Evolutionary conservation across 176 grass and related monocot species (phyloP).

Genomic region (Leersia perrieri): DNA sequence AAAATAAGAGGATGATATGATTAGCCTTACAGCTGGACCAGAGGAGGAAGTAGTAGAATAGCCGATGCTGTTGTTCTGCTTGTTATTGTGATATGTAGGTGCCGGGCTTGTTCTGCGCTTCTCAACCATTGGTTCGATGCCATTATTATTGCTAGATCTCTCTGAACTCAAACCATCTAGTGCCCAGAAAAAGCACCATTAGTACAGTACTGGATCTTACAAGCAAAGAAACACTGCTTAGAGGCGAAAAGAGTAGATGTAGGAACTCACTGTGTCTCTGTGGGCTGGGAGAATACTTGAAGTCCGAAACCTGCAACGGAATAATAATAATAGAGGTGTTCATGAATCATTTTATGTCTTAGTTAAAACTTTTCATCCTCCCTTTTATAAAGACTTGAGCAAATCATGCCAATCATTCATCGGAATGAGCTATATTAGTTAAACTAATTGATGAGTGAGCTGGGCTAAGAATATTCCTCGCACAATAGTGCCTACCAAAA

Average conservation of each 20-base stretch:
- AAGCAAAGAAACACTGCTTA: neutral
- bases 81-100: slow-evolving; percentile 32
- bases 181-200: slow-evolving; percentile 23
- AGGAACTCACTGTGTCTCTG: slow-evolving; percentile 50
- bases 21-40: slow-evolving; percentile 46
- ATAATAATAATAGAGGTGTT: neutral
- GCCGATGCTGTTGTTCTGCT: slow-evolving; percentile 21
- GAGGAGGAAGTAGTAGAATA: slow-evolving; percentile 39
- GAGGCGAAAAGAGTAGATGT: neutral
- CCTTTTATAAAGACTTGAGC: neutral
- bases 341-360: neutral
- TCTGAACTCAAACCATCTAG: slow-evolving; percentile 41
- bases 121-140: slow-evolving; percentile 30
- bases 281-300: slow-evolving; percentile 47
- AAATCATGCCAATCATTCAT: neutral
- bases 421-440: slow-evolving; percentile 4
- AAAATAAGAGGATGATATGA: neutral
- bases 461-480: neutral
- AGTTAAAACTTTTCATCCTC: neutral
- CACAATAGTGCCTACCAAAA: neutral
- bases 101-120: slow-evolving; percentile 45
- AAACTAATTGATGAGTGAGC: slow-evolving; percentile 9
- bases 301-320: slow-evolving; percentile 41
- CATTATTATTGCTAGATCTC: slow-evolving; percentile 25
- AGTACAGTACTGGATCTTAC: neutral